Conservation (phyloP, 352 stramenopile genomes). For the Pythium phragmiticola region DNA sequence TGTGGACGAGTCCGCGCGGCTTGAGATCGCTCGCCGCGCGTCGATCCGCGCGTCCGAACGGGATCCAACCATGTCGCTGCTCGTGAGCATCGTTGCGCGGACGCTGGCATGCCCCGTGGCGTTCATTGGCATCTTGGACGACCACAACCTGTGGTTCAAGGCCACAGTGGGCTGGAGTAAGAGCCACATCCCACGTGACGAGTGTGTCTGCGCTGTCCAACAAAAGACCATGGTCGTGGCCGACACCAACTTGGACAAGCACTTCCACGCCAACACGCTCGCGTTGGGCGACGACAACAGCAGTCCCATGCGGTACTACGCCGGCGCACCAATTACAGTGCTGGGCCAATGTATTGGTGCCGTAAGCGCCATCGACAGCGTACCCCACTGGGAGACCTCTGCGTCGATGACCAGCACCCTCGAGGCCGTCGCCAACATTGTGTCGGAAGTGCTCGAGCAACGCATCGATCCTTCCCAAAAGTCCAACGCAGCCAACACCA, state of each 20-base stretch:
- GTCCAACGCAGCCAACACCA: neutral
- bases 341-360: conserved; percentile 62
- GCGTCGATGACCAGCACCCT: conserved; percentile 66
- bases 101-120: conserved; percentile 66
- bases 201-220: conserved; percentile 50
- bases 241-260: conserved; percentile 65
- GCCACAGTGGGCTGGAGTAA: conserved; percentile 62
- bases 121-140: conserved; percentile 68
- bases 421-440: conserved; percentile 74
- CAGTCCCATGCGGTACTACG: conserved; percentile 61
- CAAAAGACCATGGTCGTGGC: conserved; percentile 57
- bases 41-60: conserved; percentile 47
- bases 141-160: conserved; percentile 59
- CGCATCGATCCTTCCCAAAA: conserved; percentile 33
- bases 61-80: conserved; percentile 72
- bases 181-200: conserved; percentile 52
- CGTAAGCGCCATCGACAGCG: conserved; percentile 60
- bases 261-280: conserved; percentile 61
- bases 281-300: conserved; percentile 23
- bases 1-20: conserved; percentile 46
- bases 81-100: conserved; percentile 66
- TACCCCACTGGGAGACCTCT: conserved; percentile 46
- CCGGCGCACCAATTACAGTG: conserved; percentile 56
- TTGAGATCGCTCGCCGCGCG: conserved; percentile 52
- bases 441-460: conserved; percentile 81